phyloP scores from a whole-genome alignment of 305 asterid species.

The Fraxinus sp. region DNA sequence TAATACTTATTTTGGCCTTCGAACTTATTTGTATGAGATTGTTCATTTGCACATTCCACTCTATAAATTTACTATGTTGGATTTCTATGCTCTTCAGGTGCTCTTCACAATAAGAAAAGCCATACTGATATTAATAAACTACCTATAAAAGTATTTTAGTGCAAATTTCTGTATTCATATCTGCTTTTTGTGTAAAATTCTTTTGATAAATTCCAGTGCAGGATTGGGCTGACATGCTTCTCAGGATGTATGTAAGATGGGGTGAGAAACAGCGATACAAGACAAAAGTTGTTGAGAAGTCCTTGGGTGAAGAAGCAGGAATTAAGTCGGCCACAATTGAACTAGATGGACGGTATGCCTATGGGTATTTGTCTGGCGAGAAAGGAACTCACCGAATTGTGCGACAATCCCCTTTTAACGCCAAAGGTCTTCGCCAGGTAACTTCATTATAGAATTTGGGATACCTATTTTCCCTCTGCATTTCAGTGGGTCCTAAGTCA shows the following conservation, averaged over 20 bases:
- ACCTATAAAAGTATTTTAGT: background rate
- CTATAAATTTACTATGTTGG: background rate
- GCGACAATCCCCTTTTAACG: slow-evolving; percentile 87
- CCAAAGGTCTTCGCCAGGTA: slow-evolving; percentile 98
- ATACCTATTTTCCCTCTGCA: slow-evolving; percentile 1
- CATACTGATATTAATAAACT: slow-evolving; percentile 1
- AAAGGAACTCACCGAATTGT: slow-evolving; percentile 97
- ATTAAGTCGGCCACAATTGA: slow-evolving; percentile 89
- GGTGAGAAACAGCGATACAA: slow-evolving; percentile 84
- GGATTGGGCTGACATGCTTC: slow-evolving; percentile 99
- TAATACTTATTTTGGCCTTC: background rate
- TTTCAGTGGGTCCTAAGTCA: slow-evolving; percentile 8
- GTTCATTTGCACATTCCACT: slow-evolving; percentile 7
- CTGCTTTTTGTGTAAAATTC: slow-evolving; percentile 45
- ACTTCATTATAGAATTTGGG: background rate
- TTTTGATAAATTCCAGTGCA: slow-evolving; percentile 87
- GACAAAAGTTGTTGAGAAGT: slow-evolving; percentile 87
- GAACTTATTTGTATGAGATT: slow-evolving; percentile 1
- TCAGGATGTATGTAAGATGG: slow-evolving; percentile 97
- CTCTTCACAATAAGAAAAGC: slow-evolving; percentile 5
- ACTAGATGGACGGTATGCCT: slow-evolving; percentile 84
- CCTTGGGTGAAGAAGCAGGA: slow-evolving; percentile 96
- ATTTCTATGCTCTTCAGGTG: slow-evolving; percentile 1
- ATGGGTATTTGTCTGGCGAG: slow-evolving; percentile 94
- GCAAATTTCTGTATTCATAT: background rate